phyloP scores from a whole-genome alignment of 768 basidiomycete species.

The Tricholomella constricta region DNA sequence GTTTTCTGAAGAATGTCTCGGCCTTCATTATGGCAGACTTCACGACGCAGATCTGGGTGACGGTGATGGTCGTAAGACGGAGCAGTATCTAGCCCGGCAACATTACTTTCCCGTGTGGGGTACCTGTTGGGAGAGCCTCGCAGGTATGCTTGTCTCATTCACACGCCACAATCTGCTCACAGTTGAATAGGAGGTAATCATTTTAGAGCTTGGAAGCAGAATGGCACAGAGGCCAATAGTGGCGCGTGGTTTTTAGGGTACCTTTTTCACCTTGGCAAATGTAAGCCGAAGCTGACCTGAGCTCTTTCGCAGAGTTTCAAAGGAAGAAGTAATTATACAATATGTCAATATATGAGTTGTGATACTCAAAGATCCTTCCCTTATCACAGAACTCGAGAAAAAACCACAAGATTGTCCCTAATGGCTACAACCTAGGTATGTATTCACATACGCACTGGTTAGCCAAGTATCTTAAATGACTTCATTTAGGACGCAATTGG shows the following conservation, averaged over 20 bases:
- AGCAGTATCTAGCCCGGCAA: slow-evolving; percentile 77
- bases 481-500: slow-evolving; percentile 63
- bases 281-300: neutral
- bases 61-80: slow-evolving; percentile 67
- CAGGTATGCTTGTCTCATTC: slow-evolving; percentile 40
- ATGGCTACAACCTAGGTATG: slow-evolving; percentile 73
- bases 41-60: slow-evolving; percentile 86
- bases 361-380: slow-evolving; percentile 11
- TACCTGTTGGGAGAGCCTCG: slow-evolving; percentile 86
- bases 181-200: slow-evolving; percentile 71
- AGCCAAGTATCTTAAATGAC: neutral
- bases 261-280: slow-evolving; percentile 22
- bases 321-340: slow-evolving; percentile 54
- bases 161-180: neutral
- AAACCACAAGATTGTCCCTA: slow-evolving; percentile 70
- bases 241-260: slow-evolving; percentile 88
- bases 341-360: neutral
- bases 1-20: slow-evolving; percentile 81
- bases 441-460: neutral
- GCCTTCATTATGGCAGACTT: slow-evolving; percentile 71
- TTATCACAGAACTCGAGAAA: slow-evolving; percentile 50
- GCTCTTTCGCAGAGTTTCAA: slow-evolving; percentile 55
- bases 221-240: slow-evolving; percentile 68
- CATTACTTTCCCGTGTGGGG: slow-evolving; percentile 78
- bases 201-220: slow-evolving; percentile 89